Evolutionary conservation across 805 yeast species (phyloP).

Genomic region (Osmozyma mogii): DNA sequence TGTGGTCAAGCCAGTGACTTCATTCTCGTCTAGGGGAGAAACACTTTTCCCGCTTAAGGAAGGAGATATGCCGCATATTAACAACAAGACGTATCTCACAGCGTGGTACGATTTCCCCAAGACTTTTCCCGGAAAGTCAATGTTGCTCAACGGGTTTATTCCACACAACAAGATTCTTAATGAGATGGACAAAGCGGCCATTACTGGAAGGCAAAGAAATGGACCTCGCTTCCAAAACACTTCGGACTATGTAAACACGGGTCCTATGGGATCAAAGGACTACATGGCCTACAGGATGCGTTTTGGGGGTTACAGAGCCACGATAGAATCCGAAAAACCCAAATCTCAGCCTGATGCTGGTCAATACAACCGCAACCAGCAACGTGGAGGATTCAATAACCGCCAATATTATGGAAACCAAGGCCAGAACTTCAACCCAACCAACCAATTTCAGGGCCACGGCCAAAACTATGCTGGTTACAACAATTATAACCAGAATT

Average conservation of each 20-base stretch:
- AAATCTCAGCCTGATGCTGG: too few species aligned
- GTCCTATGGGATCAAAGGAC: conserved; percentile 30
- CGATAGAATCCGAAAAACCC: conserved; percentile 11
- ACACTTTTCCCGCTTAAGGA: conserved; percentile 41
- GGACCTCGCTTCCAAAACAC: conserved; percentile 10
- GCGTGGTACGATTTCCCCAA: conserved; percentile 57
- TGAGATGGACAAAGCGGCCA: conserved; percentile 58
- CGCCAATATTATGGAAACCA: conserved; percentile 5
- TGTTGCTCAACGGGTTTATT: conserved; percentile 74
- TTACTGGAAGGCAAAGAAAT: conserved; percentile 37
- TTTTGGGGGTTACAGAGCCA: conserved; percentile 32
- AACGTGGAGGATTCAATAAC: too few species aligned
- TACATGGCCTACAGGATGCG: conserved; percentile 26
- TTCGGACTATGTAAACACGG: conserved; percentile 29
- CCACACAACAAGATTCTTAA: conserved; percentile 55
- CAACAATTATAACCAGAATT: conserved; percentile 8
- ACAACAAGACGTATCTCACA: conserved; percentile 31
- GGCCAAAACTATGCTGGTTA: conserved; percentile 10
- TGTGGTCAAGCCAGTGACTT: conserved; percentile 27
- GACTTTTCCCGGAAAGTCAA: conserved; percentile 60
- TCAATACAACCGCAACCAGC: too few species aligned
- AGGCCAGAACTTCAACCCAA: too few species aligned
- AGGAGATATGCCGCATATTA: conserved; percentile 38
- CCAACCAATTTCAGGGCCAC: conserved; percentile 12
- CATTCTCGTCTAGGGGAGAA: conserved; percentile 27